Evolutionary conservation across 208 protist species (phyloP).

Genomic region (Leishmania major): DNA sequence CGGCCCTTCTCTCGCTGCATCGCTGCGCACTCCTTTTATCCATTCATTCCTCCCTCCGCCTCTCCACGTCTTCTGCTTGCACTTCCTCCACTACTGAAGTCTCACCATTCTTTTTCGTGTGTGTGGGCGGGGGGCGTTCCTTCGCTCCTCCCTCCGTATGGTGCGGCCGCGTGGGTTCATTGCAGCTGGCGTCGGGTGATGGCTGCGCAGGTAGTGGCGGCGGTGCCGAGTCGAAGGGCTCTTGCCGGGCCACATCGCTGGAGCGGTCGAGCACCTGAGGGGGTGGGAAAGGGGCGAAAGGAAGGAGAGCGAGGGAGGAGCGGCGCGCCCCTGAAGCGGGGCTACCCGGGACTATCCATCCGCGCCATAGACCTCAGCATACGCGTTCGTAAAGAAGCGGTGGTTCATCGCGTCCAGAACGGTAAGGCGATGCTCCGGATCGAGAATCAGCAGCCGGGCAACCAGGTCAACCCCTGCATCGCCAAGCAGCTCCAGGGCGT

Average conservation of each 20-base stretch:
- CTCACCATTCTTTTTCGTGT: neutral
- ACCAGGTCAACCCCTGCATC: constrained; percentile 70
- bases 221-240: neutral
- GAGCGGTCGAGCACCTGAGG: neutral
- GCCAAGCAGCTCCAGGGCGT: constrained; percentile 50
- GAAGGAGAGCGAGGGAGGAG: neutral
- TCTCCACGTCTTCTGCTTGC: neutral
- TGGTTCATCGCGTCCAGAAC: constrained; percentile 65
- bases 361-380: constrained; percentile 25
- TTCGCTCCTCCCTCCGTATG: neutral
- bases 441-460: constrained; percentile 53
- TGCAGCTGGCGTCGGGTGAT: neutral
- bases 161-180: neutral
- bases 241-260: neutral
- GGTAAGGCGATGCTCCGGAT: constrained; percentile 63
- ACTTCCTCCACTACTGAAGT: neutral
- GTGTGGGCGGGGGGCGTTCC: too few relatives aligned
- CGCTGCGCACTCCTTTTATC: neutral
- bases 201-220: neutral
- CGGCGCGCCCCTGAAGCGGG: neutral
- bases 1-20: neutral
- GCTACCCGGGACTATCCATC: neutral
- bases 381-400: constrained; percentile 53
- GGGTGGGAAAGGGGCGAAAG: neutral
- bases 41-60: neutral